Percentiles rank a stretch among this genome's conserved stretches.
phyloP scores from a whole-genome alignment of 345 rosid genomes.

The Melaleuca alternifolia region DNA sequence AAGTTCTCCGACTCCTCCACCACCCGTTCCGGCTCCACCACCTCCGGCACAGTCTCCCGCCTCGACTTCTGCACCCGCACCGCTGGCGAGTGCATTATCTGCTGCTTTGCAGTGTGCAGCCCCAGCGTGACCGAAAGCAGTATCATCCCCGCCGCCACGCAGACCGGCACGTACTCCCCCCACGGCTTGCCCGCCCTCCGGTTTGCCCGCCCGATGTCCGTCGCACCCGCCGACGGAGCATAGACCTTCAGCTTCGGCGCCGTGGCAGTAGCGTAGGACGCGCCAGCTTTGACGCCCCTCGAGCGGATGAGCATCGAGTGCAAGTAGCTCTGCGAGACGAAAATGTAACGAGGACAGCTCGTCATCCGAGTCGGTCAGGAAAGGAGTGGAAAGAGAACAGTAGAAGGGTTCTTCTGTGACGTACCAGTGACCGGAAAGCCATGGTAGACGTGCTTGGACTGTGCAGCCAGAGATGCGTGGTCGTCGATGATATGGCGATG shows the following conservation, averaged over 20 bases:
- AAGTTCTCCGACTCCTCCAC: conserved; percentile 40
- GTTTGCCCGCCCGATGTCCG: background rate
- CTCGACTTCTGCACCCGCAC: conserved; percentile 62
- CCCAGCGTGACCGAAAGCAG: conserved; percentile 40
- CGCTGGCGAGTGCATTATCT: conserved; percentile 39
- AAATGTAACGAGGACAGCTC: background rate
- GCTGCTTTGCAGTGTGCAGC: conserved; percentile 44
- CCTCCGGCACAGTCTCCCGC: conserved; percentile 60
- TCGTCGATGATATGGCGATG: background rate
- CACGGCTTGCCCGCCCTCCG: background rate
- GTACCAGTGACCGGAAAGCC: conserved; percentile 34
- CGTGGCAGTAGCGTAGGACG: conserved; percentile 30
- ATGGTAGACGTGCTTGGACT: conserved; percentile 1
- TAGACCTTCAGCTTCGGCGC: conserved; percentile 21
- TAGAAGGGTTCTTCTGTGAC: background rate
- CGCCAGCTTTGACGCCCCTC: background rate
- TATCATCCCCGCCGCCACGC: conserved; percentile 42
- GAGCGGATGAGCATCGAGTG: conserved; percentile 10
- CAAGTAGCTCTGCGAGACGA: conserved; percentile 19
- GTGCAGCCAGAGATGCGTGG: background rate
- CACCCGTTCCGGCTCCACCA: conserved; percentile 59
- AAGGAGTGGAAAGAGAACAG: background rate
- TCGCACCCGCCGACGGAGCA: background rate
- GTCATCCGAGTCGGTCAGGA: background rate
- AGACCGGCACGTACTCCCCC: conserved; percentile 33